Evolutionary conservation across 108 stramenopile genomes (phyloP).

Genomic region (Skeletonema costatum): DNA sequence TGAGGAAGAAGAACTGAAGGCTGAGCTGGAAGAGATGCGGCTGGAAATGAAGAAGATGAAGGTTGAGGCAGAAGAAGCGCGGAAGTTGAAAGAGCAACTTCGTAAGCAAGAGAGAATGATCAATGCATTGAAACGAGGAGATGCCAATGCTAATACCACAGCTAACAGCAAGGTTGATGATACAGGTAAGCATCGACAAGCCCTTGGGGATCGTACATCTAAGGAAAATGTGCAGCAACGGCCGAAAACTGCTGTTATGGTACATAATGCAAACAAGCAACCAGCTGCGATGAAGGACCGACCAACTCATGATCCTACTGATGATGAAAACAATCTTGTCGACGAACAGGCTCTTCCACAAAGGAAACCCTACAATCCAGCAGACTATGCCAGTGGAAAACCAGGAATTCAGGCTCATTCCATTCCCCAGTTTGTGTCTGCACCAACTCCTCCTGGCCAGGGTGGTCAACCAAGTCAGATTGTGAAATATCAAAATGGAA

Average conservation of each 20-base stretch:
- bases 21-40: constrained; percentile 66
- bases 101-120: constrained; percentile 36
- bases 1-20: constrained; percentile 31
- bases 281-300: not conserved
- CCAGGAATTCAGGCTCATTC: not conserved
- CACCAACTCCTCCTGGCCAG: constrained; percentile 4
- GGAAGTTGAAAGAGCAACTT: constrained; percentile 38
- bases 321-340: constrained; percentile 15
- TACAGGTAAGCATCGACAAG: not conserved
- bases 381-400: constrained; percentile 23
- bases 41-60: constrained; percentile 69
- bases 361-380: constrained; percentile 50
- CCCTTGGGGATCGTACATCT: constrained; percentile 12
- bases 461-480: constrained; percentile 17
- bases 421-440: constrained; percentile 19
- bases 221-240: constrained; percentile 10
- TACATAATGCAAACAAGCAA: not conserved
- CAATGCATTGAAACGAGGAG: constrained; percentile 9
- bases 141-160: not conserved
- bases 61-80: constrained; percentile 35
- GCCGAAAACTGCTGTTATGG: not conserved
- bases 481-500: constrained; percentile 58
- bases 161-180: not conserved
- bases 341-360: not conserved
- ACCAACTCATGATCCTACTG: constrained; percentile 23